Percentiles rank a stretch among this genome's conserved stretches.
Conservation (phyloP, 2,329 filamentous ascomycete species). For the Trichoderma sp. region DNA sequence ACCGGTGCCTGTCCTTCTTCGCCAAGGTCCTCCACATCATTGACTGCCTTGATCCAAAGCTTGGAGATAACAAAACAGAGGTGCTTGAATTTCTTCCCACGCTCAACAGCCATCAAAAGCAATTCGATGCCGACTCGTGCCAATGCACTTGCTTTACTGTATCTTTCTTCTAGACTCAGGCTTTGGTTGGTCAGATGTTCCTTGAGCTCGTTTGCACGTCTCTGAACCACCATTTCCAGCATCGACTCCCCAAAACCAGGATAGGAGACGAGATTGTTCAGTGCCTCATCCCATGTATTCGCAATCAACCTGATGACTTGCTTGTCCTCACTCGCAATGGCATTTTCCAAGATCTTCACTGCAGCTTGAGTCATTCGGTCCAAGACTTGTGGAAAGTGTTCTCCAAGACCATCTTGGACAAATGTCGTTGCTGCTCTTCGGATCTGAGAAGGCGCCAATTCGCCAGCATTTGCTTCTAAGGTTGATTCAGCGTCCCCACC, state of each 20-base stretch:
- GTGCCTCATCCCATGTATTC: not conserved
- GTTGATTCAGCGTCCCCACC: not conserved
- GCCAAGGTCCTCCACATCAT: not conserved
- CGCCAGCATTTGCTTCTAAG: not conserved
- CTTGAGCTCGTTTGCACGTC: not conserved
- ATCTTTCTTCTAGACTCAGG: not conserved
- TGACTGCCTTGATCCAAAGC: not conserved
- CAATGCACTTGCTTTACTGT: not conserved
- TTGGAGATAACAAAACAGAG: conserved; percentile 3
- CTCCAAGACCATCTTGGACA: not conserved
- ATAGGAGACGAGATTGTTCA: not conserved
- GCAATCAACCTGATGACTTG: not conserved
- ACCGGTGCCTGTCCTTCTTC: not conserved
- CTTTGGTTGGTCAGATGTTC: not conserved
- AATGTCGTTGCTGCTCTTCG: not conserved
- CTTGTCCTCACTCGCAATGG: not conserved
- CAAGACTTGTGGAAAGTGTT: not conserved
- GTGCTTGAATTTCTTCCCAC: not conserved
- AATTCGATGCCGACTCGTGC: not conserved
- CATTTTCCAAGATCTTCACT: not conserved
- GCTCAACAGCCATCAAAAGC: not conserved
- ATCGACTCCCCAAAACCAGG: not conserved
- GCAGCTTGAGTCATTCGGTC: not conserved
- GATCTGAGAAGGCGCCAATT: not conserved
- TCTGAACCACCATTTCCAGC: not conserved